These are phyloP conservation scores for Gossypium longicalyx DNA, from an alignment of 345 rosid genomes.

Conservation along the genomic window DNA sequence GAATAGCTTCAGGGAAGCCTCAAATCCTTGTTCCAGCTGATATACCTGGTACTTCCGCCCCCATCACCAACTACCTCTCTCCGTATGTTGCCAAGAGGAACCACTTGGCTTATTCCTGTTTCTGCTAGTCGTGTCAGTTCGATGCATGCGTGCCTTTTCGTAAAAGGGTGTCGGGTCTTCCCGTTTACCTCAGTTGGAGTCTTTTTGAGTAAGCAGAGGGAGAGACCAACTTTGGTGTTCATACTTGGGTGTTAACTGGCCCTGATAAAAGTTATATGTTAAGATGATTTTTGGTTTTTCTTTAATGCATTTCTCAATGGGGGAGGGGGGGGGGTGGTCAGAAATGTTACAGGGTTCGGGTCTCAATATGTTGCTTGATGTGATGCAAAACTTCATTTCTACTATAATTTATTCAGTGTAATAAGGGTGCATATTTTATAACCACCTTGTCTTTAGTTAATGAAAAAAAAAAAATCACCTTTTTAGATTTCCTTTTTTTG, in stretches of 20 bases:
- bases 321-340: not conserved
- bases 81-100: conserved; percentile 83
- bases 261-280: not conserved
- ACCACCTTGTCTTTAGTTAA: not conserved
- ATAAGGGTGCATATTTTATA: not conserved
- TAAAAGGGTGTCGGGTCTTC: not conserved
- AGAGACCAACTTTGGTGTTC: not conserved
- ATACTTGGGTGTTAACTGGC: conserved; percentile 4
- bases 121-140: conserved; percentile 39
- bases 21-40: conserved; percentile 82
- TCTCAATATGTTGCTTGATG: not conserved
- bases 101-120: conserved; percentile 93
- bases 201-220: conserved; percentile 1
- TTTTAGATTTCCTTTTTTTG: not conserved
- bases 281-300: not conserved
- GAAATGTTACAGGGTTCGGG: not conserved
- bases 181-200: not conserved
- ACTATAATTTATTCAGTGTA: conserved; percentile 2
- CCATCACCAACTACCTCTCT: conserved; percentile 55
- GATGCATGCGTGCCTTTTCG: not conserved
- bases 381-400: not conserved
- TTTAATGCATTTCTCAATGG: not conserved
- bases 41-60: conserved; percentile 53
- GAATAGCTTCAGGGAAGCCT: conserved; percentile 79
- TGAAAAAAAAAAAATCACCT: not conserved